These are phyloP conservation scores for Psidium guajava DNA, from an alignment of 345 rosid species.

Conservation along the genomic window DNA sequence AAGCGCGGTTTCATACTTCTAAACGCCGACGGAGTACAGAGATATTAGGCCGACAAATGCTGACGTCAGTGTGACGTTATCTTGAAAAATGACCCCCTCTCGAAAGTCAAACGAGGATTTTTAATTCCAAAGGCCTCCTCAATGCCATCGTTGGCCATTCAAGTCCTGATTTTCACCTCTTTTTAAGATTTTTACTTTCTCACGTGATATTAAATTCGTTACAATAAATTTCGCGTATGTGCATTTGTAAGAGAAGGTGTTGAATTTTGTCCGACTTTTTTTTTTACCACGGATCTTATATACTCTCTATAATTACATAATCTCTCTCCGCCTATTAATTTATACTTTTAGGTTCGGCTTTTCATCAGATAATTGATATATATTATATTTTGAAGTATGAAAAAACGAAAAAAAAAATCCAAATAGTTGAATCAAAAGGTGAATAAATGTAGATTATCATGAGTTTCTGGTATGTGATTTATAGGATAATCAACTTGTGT, in stretches of 20 bases:
- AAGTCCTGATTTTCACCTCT: background rate
- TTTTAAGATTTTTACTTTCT: no score
- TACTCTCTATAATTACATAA: accelerated
- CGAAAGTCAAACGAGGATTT: no score
- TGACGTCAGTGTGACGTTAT: background rate
- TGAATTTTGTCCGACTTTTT: accelerated
- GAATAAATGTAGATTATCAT: background rate
- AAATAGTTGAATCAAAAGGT: background rate
- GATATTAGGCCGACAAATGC: background rate
- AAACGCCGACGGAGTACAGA: background rate
- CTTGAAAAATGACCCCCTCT: background rate
- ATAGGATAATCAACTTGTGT: no score
- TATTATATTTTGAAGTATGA: background rate
- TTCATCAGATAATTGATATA: background rate
- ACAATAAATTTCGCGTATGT: background rate
- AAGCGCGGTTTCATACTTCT: background rate
- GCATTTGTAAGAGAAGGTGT: no score
- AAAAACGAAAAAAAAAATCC: background rate
- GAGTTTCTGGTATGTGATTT: background rate
- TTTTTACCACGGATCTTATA: background rate
- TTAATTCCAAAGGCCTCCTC: no score
- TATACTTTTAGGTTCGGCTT: background rate
- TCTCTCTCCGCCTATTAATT: accelerated
- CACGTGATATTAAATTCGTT: no score
- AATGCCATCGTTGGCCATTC: no score